Conservation (phyloP, 1,139 yeast species). For the Yamadazyma pseudoaaseri region DNA sequence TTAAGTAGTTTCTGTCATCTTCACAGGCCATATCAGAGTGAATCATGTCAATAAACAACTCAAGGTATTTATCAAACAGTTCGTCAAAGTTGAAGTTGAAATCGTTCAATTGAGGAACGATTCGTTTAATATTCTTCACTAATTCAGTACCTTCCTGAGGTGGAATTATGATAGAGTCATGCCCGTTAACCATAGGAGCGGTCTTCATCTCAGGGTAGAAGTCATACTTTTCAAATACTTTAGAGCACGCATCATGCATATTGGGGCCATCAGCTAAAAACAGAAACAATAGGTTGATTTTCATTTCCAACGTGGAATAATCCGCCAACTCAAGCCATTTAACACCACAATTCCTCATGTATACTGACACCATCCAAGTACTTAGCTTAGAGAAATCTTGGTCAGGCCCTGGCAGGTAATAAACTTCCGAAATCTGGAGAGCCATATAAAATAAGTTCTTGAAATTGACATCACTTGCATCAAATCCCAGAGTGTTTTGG, state of each 20-base stretch:
- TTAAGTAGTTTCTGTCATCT: conserved; percentile 24
- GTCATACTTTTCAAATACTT: conserved; percentile 2
- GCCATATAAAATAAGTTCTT: conserved; percentile 14
- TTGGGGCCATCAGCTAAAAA: conserved; percentile 4
- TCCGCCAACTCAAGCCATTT: conserved; percentile 13
- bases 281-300: conserved; percentile 6
- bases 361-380: conserved; percentile 9
- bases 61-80: conserved; percentile 22
- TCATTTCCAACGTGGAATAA: conserved; percentile 8
- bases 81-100: conserved; percentile 26
- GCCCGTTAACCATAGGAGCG: not conserved
- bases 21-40: conserved; percentile 20
- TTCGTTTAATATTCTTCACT: conserved; percentile 9
- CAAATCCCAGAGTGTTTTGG: conserved; percentile 11
- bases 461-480: conserved; percentile 11
- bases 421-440: conserved; percentile 10
- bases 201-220: conserved; percentile 7
- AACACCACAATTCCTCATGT: conserved; percentile 5
- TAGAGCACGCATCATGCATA: not conserved
- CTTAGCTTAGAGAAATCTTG: conserved; percentile 11
- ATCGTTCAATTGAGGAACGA: conserved; percentile 33
- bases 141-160: conserved; percentile 5
- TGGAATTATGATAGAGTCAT: not conserved
- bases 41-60: conserved; percentile 21
- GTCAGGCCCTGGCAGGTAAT: conserved; percentile 9